Evolutionary conservation across 805 yeast species (phyloP), one percentile per base, ranked within the genome.

Genomic region (Myxozyma neglecta): DNA sequence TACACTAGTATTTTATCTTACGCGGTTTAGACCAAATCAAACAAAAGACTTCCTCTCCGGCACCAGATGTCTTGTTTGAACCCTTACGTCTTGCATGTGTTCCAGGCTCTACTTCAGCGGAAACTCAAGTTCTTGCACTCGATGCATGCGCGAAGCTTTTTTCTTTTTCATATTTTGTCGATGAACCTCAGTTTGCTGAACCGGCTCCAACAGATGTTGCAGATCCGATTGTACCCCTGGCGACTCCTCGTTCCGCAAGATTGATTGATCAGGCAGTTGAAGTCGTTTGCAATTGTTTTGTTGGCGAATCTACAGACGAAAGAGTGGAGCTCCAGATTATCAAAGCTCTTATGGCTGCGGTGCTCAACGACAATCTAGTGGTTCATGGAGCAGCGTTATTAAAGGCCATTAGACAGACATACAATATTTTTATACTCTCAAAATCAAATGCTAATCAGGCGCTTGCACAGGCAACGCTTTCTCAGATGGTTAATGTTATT

Each of bases 401-500:
- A 64, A 90, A 89, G 71, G 97, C 98, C 0, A 87, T 96, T 42
- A 84, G 98, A 74, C 97, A 90, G 70, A 90, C 93, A 34, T 94
- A 94, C 77, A 92, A 91, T 72, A 89, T 96, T 34, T 96, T 93
- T 71, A 87, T 94, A 46, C 81, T 90, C 59, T 90, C 97, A 0
- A 79, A 88, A 62, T 85, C 88, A 18, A 85, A 93, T 2, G 79
- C 88, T 32, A 93, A 91, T 72, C 99, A 94, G 75, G 89, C 91
- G 0, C 86, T 92, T 62, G 98, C 99, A 0, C 98, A 96, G 77
- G 98, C 97, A 1, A 88, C 94, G 7, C 80, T 94, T 67, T 89
- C 96, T 2, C 99, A 94, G 76, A 88, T 93, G 70, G 90, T 94
- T 24, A 85, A 86, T 58, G 85, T 89, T 8, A 87, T 92, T 10